Base-by-base conservation (phyloP, 179 eudicot species). In the Silene vulgaris region DNA sequence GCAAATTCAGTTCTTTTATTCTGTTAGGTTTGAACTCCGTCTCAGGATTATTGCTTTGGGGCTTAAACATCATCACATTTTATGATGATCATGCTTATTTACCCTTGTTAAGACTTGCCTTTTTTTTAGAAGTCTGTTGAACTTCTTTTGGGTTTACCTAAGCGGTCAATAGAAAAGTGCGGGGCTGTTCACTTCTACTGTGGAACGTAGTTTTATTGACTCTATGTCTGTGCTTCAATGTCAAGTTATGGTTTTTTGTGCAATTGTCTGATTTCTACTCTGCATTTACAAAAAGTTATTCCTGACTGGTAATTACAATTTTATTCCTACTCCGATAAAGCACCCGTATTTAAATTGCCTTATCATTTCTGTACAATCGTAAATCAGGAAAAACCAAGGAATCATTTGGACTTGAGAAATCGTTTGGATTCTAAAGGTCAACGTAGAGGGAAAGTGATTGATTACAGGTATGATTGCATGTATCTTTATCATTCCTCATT, bases 391-490 rank as follows among this genome's bases (percentile, higher is more conserved):
- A 93, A 90, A 74, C 97, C 97, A 69, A 88, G 93, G 84, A 90
- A 95, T 81, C 97, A 95, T 81, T 78, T 95, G 89, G 99, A 95
- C 79, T 78, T 95, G 93, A 84, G 99, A 85, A 89, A 95, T 80
- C 97, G 97, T 19, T 79, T 95, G 90, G 93, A 95, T 79, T 95
- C 99, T 60, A 92, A 83, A 83, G 99, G 99, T 78, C 97, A 95
- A 81, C 95, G 99, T 43, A 78, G 85, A 84, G 99, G 99, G 76
- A 95, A 95, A 86, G 87, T 95, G 74, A 95, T 95, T 75, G 99
- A 95, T 83, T 95, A 95, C 90, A 90, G 93, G 99, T 92, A 88
- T 60, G 62, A 68, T 59, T 56, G 32, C 69, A 20, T 23, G 62
- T 21, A 77, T 45, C 77, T 73, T 29, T 29, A 19, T 32, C 56